Percentiles rank a stretch among this genome's conserved stretches.
phyloP scores from a whole-genome alignment of 2,329 filamentous ascomycete genomes.

The Ophiostoma triangulosporum region DNA sequence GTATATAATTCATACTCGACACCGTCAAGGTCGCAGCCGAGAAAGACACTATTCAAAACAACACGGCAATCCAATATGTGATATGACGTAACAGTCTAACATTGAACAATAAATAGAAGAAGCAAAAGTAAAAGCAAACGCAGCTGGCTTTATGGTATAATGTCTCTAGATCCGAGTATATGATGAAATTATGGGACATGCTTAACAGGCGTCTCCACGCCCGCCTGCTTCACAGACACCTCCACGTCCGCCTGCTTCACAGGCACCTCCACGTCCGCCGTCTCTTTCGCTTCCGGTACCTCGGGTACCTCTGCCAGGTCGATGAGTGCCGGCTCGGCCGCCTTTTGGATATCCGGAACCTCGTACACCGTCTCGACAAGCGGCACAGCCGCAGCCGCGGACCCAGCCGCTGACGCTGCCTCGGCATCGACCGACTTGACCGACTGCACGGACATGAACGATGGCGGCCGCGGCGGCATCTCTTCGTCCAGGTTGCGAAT shows the following conservation, averaged over 20 bases:
- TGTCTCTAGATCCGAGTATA: background rate
- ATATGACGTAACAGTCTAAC: background rate
- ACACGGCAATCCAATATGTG: background rate
- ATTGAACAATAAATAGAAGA: background rate
- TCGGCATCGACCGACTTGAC: background rate
- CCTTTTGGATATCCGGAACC: too few relatives aligned
- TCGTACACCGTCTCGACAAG: background rate
- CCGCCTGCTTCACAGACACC: too few relatives aligned
- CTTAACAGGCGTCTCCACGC: background rate
- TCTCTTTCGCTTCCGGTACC: too few relatives aligned
- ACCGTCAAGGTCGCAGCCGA: too few relatives aligned
- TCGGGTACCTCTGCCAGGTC: too few relatives aligned
- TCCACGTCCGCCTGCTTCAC: too few relatives aligned
- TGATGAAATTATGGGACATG: background rate
- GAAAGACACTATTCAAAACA: background rate
- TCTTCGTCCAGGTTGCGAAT: conserved; percentile 13
- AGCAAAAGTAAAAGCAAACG: background rate
- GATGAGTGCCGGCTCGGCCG: too few relatives aligned
- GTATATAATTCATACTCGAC: too few relatives aligned
- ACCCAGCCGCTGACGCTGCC: background rate
- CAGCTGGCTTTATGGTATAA: background rate
- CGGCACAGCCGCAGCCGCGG: background rate
- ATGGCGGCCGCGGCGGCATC: background rate
- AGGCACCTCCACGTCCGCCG: too few relatives aligned
- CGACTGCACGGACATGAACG: background rate